Evolutionary conservation across 176 grass and related monocot genomes (phyloP).

Genomic region (Eleusine indica): DNA sequence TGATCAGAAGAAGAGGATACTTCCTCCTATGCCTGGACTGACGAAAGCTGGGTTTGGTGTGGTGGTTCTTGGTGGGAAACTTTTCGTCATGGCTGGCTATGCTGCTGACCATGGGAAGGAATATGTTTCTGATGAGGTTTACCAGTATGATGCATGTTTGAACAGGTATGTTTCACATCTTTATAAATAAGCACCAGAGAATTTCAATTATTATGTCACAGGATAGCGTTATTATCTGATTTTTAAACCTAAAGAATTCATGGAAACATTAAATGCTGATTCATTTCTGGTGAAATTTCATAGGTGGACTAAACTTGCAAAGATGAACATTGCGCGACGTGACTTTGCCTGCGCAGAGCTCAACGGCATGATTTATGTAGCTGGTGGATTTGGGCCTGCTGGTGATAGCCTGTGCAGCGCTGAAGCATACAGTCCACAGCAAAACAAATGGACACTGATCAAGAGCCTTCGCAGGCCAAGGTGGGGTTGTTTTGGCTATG

Average conservation of each 20-base stretch:
- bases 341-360: constrained; percentile 69
- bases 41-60: constrained; percentile 59
- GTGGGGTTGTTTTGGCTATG: constrained; percentile 65
- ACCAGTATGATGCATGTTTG: constrained; percentile 72
- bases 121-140: constrained; percentile 65
- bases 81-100: constrained; percentile 66
- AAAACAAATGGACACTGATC: constrained; percentile 57
- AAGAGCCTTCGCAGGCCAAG: constrained; percentile 62
- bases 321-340: constrained; percentile 65
- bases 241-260: too few species aligned
- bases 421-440: constrained; percentile 62
- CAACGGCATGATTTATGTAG: constrained; percentile 62
- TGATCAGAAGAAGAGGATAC: constrained; percentile 44
- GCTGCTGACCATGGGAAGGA: constrained; percentile 45
- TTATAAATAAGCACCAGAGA: neutral
- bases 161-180: constrained; percentile 52
- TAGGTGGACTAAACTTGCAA: constrained; percentile 70
- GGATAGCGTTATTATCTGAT: too few species aligned
- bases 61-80: constrained; percentile 62
- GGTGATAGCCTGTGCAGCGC: constrained; percentile 58
- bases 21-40: constrained; percentile 71
- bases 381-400: constrained; percentile 54
- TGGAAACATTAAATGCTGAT: neutral
- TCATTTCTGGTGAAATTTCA: constrained; percentile 1
- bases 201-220: neutral